These are phyloP conservation scores for Fraxinus latifolia DNA, from an alignment of 305 asterid species.

Conservation along the genomic window DNA sequence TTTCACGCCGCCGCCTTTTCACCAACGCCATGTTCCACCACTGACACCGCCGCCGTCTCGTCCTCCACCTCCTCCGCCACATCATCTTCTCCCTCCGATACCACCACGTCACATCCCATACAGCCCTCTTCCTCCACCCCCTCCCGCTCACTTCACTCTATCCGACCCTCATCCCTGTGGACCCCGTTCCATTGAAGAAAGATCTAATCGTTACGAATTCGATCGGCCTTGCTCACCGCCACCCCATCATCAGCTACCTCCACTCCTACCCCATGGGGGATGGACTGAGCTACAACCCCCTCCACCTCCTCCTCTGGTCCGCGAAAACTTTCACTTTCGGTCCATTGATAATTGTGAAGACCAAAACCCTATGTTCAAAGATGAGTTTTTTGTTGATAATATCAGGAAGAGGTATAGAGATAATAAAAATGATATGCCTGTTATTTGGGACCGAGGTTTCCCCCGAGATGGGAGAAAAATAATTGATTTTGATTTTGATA, in stretches of 20 bases:
- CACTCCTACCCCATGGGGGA: not conserved
- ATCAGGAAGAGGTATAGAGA: conserved; percentile 26
- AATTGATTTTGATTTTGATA: conserved; percentile 12
- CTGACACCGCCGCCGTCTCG: conserved; percentile 26
- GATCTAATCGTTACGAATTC: conserved; percentile 30
- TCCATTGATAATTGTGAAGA: conserved; percentile 24
- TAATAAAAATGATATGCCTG: conserved; percentile 26
- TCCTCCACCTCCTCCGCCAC: conserved; percentile 22
- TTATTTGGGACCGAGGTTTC: conserved; percentile 24
- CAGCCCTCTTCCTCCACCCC: conserved; percentile 18
- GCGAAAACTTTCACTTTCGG: conserved; percentile 29
- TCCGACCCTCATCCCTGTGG: conserved; percentile 28
- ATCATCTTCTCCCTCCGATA: conserved; percentile 24
- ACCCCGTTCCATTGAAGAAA: conserved; percentile 13
- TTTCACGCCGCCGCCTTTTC: conserved; percentile 28
- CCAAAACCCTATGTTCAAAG: conserved; percentile 34
- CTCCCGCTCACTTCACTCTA: conserved; percentile 20
- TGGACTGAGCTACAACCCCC: conserved; percentile 10
- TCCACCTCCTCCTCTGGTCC: conserved; percentile 3
- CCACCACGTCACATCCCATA: conserved; percentile 17
- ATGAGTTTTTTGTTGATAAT: conserved; percentile 21
- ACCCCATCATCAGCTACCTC: conserved; percentile 21
- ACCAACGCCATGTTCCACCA: conserved; percentile 31
- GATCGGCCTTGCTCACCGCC: conserved; percentile 20
- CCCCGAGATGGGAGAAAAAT: conserved; percentile 19